Evolutionary conservation across 331 rosid genomes (phyloP), one percentile per base, ranked within the genome.

Genomic region (Quercus phellos): DNA sequence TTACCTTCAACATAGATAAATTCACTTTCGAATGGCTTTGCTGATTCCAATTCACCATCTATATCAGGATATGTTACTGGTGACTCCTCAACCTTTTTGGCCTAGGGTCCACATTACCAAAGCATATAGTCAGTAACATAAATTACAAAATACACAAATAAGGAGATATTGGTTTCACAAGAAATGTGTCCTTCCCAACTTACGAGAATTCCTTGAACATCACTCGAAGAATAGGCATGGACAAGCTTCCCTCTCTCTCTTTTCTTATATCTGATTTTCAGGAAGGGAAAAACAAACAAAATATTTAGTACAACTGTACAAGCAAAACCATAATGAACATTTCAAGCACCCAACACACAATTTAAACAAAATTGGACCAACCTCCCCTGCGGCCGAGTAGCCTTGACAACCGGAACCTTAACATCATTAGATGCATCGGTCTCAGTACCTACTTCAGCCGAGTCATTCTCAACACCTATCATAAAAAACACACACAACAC

Each of bases 371-470:
- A 74, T 13, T 1, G 46, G 34, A 72, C 90, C 53, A 17, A 95
- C 98, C 99, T 93, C 84, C 99, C 99, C 74, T 91, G 97, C 6
- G 97, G 97, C 64, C 97, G 87, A 55, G 99, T 91, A 78, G 84
- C 59, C 83, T 88, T 95, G 61, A 82, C 77, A 64, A 84, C 87
- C 21, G 84, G 70, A 50, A 63, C 88, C 74, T 72, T 42, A 72
- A 76, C 42, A 8, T 79, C 87, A 34, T 74, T 61, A 3, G 80
- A 55, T 66, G 78, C 86, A 74, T 77, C 81, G 4, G 74, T 66
- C 75, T 85, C 85, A 3, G 77, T 81, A 78, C 85, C 89, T 17
- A 77, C 91, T 75, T 78, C 75, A 55, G 68, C 77, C 7, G 51
- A 22, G 4, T 68, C 78, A 56, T 71, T 66, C 68, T 86, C 88